Evolutionary conservation across 257 asterid species (phyloP).

Genomic region (Capsicum chinense): DNA sequence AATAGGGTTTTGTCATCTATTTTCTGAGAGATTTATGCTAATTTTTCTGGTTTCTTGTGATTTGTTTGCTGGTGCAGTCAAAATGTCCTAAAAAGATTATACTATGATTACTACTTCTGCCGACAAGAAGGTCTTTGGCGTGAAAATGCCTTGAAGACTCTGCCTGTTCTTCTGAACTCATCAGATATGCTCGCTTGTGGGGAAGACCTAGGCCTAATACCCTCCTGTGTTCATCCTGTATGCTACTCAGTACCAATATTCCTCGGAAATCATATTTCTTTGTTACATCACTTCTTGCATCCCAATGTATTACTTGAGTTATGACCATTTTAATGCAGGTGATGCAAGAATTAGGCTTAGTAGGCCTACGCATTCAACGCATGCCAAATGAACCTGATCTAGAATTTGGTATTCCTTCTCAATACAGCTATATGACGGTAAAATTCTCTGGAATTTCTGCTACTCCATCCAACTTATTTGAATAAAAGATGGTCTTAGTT

Average conservation of each 20-base stretch:
- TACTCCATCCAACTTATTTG: not conserved
- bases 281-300: constrained; percentile 19
- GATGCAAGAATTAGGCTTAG: constrained; percentile 90
- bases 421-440: constrained; percentile 92
- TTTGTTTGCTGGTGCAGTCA: constrained; percentile 58
- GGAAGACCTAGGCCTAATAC: constrained; percentile 95
- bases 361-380: constrained; percentile 94
- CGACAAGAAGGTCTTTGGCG: constrained; percentile 95
- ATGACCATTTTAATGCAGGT: constrained; percentile 60
- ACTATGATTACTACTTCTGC: constrained; percentile 89
- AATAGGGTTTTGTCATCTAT: constrained; percentile 10
- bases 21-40: not conserved
- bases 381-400: constrained; percentile 85
- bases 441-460: constrained; percentile 26
- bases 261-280: not conserved
- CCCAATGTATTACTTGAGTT: not conserved
- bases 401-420: constrained; percentile 97
- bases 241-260: constrained; percentile 32
- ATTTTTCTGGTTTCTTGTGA: constrained; percentile 29
- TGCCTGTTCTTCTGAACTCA: constrained; percentile 92
- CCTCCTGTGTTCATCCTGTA: constrained; percentile 97
- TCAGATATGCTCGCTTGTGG: constrained; percentile 99
- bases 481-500: not conserved
- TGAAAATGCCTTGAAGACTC: constrained; percentile 87
- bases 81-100: constrained; percentile 73